Base-by-base conservation (phyloP, 345 rosid genomes). In the Aethionema arabicum region DNA sequence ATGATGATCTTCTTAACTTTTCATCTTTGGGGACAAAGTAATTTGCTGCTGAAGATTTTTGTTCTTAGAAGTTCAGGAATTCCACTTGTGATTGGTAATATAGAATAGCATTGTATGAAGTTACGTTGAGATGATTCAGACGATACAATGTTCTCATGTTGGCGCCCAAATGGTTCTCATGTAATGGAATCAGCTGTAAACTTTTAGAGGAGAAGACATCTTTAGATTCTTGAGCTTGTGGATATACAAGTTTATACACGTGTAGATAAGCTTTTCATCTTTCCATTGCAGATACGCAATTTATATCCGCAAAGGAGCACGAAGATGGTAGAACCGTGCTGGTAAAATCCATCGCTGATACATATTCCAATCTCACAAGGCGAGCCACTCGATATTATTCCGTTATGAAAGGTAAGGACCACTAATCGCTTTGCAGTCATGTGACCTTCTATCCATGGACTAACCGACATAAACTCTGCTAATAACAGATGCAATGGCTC, bases 361-460 rank as follows among this genome's bases (percentile, higher is more conserved):
- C 80, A 74, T 80, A 86, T 73, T 57, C 76, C 59, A 91, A 84
- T 77, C 95, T 79, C 63, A 76, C 83, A 76, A 86, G 85, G 76
- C 92, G 87, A 48, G 68, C 92, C 31, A 80, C 82, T 60, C 84
- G 90, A 50, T 72, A 73, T 59, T 63, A 61, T 78, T 70, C 81
- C 0, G 72, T 67, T 41, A 46, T 76, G 32, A 88, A 77, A 85
- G 92, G 98, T 91, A 56, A 47, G 7, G 3, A n/a, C 38, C 15
- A 15, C 49, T 8, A 12, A 32, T 29, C 37, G n/a, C 13, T 49
- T 27, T 43, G 49, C 58, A 44, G 4, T 27, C 52, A 16, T 13
- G 63, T 52, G 46, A 48, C 66, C 30, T 57, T 51, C 4, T 54
- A 10, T 21, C 9, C 33, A 39, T 57, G 14, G 49, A 40, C 77